A percentile compares a stretch with the other conserved stretches of the same genome.
Conservation (phyloP, 495 filamentous ascomycete species). For the Aspergillus bridgeri region DNA sequence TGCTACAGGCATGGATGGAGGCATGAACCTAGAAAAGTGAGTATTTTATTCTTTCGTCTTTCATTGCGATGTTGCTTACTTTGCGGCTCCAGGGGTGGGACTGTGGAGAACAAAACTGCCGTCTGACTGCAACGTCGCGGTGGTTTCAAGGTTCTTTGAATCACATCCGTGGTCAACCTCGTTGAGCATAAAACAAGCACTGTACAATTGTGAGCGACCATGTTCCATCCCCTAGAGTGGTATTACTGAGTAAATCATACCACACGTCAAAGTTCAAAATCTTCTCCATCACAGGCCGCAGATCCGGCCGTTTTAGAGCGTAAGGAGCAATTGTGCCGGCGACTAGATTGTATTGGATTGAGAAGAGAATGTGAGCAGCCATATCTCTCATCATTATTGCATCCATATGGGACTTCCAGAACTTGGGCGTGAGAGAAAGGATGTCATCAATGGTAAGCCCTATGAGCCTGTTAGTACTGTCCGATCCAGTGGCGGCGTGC, state of each 20-base stretch:
- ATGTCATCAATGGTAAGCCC: constrained; percentile 3
- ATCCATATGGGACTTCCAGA: constrained; percentile 11
- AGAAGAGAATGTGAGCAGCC: constrained; percentile 10
- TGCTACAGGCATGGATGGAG: constrained; percentile 20
- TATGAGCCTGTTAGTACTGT: neutral
- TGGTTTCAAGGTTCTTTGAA: constrained; percentile 31
- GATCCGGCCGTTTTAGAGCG: constrained; percentile 20
- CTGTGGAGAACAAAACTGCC: constrained; percentile 32
- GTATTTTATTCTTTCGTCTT: no score
- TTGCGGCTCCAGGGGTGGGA: constrained; percentile 23
- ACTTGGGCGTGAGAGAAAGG: constrained; percentile 13
- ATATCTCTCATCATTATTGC: constrained; percentile 3
- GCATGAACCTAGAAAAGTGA: constrained; percentile 37
- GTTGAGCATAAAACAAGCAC: constrained; percentile 28
- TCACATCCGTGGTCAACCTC: constrained; percentile 34
- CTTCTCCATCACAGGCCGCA: constrained; percentile 20
- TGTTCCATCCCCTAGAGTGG: no score
- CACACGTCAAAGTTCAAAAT: constrained; percentile 24
- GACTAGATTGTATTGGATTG: constrained; percentile 33
- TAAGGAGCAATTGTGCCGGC: constrained; percentile 30
- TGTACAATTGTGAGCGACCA: no score
- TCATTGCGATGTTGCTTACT: constrained; percentile 11
- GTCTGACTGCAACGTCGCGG: constrained; percentile 26
- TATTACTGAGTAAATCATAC: no score
- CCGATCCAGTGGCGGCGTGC: no score